A percentile compares a stretch with the other conserved stretches of the same genome.
Conservation (phyloP, 305 asterid species). For the Andrographis paniculata region DNA sequence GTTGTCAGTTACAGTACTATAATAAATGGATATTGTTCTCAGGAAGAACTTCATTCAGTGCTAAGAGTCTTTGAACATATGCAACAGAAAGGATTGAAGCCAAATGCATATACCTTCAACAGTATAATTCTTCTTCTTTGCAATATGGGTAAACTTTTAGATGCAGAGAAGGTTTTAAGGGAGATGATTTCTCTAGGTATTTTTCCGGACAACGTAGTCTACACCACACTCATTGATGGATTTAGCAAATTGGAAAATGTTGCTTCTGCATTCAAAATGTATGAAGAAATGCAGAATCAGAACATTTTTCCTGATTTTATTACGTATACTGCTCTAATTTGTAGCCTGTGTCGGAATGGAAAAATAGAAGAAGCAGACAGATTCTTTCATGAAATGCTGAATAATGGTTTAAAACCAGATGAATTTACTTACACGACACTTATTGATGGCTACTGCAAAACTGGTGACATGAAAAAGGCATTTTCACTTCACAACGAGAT, state of each 20-base stretch:
- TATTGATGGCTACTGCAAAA: conserved; percentile 82
- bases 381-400: conserved; percentile 59
- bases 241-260: conserved; percentile 56
- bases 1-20: conserved; percentile 75
- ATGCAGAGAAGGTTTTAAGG: conserved; percentile 65
- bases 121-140: conserved; percentile 60
- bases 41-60: conserved; percentile 46
- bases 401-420: conserved; percentile 59
- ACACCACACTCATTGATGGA: conserved; percentile 83
- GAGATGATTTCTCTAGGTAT: conserved; percentile 68
- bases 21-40: conserved; percentile 63
- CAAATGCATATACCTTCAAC: conserved; percentile 67
- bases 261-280: conserved; percentile 48
- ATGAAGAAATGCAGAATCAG: conserved; percentile 59
- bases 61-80: conserved; percentile 49
- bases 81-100: conserved; percentile 58
- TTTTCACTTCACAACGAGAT: conserved; percentile 86
- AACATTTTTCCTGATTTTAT: conserved; percentile 53
- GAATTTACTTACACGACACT: conserved; percentile 78
- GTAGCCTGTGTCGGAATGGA: conserved; percentile 60
- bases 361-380: conserved; percentile 63
- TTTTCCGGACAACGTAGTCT: conserved; percentile 66
- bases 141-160: conserved; percentile 49
- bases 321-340: conserved; percentile 65
- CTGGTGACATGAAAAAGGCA: conserved; percentile 54